These are phyloP conservation scores for Candida krabiensis DNA, from an alignment of 805 yeast genomes.

Conservation along the genomic window DNA sequence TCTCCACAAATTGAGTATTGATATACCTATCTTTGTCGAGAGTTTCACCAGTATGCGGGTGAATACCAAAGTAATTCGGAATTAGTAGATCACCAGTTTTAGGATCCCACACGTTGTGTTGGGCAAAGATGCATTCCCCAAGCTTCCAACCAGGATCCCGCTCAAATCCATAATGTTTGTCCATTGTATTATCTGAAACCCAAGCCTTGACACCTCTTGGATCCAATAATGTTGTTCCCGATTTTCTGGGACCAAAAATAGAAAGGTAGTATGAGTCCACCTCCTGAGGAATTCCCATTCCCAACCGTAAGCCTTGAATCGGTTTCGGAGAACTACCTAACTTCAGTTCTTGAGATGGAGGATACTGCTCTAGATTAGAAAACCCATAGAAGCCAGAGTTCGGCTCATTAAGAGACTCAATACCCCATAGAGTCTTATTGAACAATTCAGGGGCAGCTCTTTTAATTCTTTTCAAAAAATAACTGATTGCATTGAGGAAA, in stretches of 20 bases:
- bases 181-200: conserved; percentile 56
- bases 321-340: conserved; percentile 84
- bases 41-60: conserved; percentile 37
- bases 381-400: conserved; percentile 71
- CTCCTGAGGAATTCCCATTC: conserved; percentile 70
- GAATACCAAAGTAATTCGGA: conserved; percentile 51
- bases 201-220: conserved; percentile 72
- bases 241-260: conserved; percentile 72
- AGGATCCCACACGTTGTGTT: conserved; percentile 73
- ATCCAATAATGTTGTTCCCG: conserved; percentile 55
- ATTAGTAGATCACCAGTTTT: conserved; percentile 38
- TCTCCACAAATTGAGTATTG: conserved; percentile 64
- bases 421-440: conserved; percentile 59
- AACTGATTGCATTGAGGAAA: conserved; percentile 53
- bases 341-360: conserved; percentile 63
- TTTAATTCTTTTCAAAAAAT: conserved; percentile 43
- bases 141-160: conserved; percentile 64
- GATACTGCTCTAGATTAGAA: conserved; percentile 51
- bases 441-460: conserved; percentile 44
- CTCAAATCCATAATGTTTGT: conserved; percentile 67
- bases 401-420: conserved; percentile 88
- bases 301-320: conserved; percentile 69
- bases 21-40: conserved; percentile 57
- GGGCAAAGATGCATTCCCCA: conserved; percentile 80
- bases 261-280: conserved; percentile 73